Percentiles rank a stretch among this genome's conserved stretches.
Evolutionary conservation across 2,329 filamentous ascomycete genomes (phyloP).

Genomic region (Pseudocercospora ulei): DNA sequence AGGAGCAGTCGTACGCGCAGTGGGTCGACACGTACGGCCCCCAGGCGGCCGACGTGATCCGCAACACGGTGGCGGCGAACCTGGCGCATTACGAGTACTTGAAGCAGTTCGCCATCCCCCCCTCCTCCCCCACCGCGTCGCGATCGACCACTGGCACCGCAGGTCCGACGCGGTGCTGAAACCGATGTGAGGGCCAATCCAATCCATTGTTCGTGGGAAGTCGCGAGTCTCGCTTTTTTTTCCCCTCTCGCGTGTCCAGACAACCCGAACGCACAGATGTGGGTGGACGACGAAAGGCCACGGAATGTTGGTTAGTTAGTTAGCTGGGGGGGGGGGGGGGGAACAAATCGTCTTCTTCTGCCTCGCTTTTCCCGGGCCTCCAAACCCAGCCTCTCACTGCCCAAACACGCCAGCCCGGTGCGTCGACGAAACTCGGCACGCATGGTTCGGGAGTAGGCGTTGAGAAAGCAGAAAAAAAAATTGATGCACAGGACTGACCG

Average conservation of each 20-base stretch:
- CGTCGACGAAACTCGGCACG: too few relatives aligned
- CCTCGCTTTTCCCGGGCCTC: too few relatives aligned
- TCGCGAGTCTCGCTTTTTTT: conserved; percentile 4
- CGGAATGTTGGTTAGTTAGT: too few relatives aligned
- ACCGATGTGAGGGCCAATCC: conserved; percentile 7
- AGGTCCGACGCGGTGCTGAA: background rate
- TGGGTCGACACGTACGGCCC: conserved; percentile 67
- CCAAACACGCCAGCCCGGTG: too few relatives aligned
- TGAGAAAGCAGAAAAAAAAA: too few relatives aligned
- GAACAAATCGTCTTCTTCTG: too few relatives aligned
- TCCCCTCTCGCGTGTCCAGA: too few relatives aligned
- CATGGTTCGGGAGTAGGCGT: too few relatives aligned
- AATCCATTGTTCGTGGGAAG: background rate
- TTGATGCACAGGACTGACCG: too few relatives aligned
- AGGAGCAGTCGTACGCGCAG: conserved; percentile 58
- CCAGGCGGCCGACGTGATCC: conserved; percentile 59
- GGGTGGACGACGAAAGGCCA: too few relatives aligned
- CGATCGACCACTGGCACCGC: conserved; percentile 1
- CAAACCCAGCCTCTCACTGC: too few relatives aligned
- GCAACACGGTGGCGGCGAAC: conserved; percentile 61
- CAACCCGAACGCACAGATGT: conserved; percentile 1
- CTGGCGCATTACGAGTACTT: conserved; percentile 69
- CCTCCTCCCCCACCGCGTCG: conserved; percentile 32
- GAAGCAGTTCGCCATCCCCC: conserved; percentile 56
- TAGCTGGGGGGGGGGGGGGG: too few relatives aligned